phyloP scores from a whole-genome alignment of 2,329 filamentous ascomycete species.

The Apiospora kogelbergensis region DNA sequence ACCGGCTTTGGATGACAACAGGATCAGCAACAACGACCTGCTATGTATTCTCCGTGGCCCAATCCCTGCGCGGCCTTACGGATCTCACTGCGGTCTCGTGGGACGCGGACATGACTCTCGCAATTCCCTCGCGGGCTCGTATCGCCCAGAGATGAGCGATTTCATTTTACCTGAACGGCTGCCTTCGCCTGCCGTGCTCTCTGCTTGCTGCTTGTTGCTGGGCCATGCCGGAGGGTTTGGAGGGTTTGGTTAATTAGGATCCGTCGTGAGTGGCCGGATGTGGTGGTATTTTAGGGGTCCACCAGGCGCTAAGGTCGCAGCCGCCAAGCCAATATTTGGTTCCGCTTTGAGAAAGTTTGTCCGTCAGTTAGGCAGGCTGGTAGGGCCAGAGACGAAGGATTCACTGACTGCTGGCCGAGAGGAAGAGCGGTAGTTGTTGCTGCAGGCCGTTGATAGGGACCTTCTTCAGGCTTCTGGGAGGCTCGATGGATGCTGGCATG shows the following conservation, averaged over 20 bases:
- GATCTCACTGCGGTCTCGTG: not conserved
- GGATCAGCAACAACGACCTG: too few species aligned
- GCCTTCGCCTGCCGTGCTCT: not conserved
- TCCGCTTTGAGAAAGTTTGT: conserved; percentile 8
- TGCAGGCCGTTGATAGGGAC: not conserved
- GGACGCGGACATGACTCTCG: conserved; percentile 4
- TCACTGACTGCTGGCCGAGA: not conserved
- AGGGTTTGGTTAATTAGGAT: conserved; percentile 7
- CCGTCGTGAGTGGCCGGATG: conserved; percentile 1
- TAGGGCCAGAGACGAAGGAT: too few species aligned
- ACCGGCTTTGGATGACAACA: not conserved
- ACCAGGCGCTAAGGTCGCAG: conserved; percentile 5
- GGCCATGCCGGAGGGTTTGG: not conserved
- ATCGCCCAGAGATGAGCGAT: not conserved
- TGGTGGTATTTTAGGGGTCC: conserved; percentile 7
- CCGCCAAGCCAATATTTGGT: conserved; percentile 12
- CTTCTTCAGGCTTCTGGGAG: not conserved
- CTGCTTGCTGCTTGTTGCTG: not conserved
- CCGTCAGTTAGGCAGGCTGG: not conserved
- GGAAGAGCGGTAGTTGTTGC: not conserved
- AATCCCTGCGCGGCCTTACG: not conserved
- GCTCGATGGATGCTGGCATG: not conserved
- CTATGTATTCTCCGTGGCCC: not conserved
- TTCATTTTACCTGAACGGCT: not conserved
- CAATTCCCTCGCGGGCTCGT: conserved; percentile 3